Percentiles rank a stretch among this genome's conserved stretches.
These are phyloP conservation scores for Mucor circinelloides DNA, from an alignment of 371 early-diverging fungal genomes.

Conservation along the genomic window DNA sequence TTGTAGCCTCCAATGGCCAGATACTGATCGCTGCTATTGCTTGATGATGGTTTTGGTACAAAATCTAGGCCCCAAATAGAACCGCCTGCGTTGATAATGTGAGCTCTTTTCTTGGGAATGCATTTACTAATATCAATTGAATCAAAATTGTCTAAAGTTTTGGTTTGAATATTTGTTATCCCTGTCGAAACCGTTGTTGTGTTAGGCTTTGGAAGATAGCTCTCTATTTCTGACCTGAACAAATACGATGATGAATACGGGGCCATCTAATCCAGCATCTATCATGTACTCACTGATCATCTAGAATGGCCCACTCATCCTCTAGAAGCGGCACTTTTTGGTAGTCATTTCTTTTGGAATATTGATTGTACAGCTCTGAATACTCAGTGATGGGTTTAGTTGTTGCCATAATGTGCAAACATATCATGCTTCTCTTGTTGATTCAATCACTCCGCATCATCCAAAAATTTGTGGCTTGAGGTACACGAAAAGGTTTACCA, in stretches of 20 bases:
- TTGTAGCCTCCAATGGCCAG: constrained; percentile 66
- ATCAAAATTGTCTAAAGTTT: constrained; percentile 8
- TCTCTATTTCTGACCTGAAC: constrained; percentile 16
- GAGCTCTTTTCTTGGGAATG: constrained; percentile 26
- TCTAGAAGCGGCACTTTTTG: background rate
- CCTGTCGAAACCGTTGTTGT: constrained; percentile 20
- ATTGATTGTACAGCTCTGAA: background rate
- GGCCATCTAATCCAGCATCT: too few species aligned
- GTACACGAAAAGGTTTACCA: background rate
- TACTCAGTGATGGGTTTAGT: background rate
- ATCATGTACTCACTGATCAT: constrained; percentile 8
- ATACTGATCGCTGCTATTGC: constrained; percentile 47
- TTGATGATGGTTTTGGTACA: constrained; percentile 44
- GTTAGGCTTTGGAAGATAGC: constrained; percentile 19
- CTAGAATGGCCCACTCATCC: constrained; percentile 13
- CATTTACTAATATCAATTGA: constrained; percentile 18
- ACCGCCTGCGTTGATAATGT: constrained; percentile 57
- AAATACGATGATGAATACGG: background rate
- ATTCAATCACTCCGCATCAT: background rate
- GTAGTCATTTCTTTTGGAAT: background rate
- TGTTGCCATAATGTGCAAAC: background rate
- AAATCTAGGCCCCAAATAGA: constrained; percentile 72
- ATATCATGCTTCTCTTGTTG: background rate
- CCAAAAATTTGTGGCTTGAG: constrained; percentile 15
- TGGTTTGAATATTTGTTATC: constrained; percentile 8